Conservation (phyloP, 2,329 filamentous ascomycete genomes). For the Colletotrichum tanaceti region DNA sequence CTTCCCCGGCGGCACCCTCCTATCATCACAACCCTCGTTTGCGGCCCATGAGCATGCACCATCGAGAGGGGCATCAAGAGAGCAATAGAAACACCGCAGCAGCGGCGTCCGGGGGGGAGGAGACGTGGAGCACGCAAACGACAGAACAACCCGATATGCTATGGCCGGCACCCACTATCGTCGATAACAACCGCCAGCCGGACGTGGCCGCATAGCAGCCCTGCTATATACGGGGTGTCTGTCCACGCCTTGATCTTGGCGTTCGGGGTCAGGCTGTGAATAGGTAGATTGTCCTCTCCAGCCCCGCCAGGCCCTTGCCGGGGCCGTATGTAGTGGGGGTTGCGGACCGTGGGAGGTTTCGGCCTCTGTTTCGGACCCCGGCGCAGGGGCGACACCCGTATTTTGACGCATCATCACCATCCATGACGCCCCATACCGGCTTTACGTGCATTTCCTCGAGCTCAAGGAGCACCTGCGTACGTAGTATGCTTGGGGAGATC, state of each 20-base stretch:
- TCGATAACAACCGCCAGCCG: not conserved
- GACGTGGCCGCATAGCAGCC: not conserved
- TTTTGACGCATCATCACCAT: too few relatives aligned
- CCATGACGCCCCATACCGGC: not conserved
- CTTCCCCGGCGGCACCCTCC: too few relatives aligned
- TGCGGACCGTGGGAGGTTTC: not conserved
- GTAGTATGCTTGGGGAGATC: too few relatives aligned
- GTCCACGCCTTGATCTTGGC: not conserved
- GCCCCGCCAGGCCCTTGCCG: too few relatives aligned
- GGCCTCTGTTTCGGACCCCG: not conserved
- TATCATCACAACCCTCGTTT: too few relatives aligned
- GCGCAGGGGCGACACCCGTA: not conserved
- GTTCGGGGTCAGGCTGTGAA: constrained; percentile 13
- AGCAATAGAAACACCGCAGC: constrained; percentile 18
- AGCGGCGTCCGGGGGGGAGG: not conserved
- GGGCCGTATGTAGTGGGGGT: too few relatives aligned
- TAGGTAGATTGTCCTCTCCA: constrained; percentile 22
- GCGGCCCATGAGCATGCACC: not conserved
- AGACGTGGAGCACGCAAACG: not conserved
- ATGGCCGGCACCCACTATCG: not conserved
- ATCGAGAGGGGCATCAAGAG: not conserved
- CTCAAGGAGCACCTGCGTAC: too few relatives aligned
- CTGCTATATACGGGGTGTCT: not conserved
- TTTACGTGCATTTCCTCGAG: not conserved
- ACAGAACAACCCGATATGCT: not conserved